phyloP scores from a whole-genome alignment of 257 asterid genomes.

The Paulownia fortunei region DNA sequence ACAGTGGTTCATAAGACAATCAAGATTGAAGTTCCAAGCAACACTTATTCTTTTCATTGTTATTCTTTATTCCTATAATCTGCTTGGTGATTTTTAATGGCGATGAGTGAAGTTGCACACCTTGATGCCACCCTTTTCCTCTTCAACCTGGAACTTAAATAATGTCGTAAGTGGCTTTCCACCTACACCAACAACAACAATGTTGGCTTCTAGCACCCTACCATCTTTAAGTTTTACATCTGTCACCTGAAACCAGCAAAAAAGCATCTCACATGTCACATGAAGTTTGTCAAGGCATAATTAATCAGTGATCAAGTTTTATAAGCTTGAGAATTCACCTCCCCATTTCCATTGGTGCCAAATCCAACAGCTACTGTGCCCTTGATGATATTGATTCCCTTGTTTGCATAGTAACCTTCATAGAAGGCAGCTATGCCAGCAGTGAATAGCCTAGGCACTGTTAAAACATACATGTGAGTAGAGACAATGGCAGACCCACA shows the following conservation, averaged over 20 bases:
- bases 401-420: too few relatives aligned
- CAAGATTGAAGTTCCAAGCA: background rate
- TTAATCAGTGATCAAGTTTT: background rate
- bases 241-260: conserved; percentile 56
- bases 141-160: conserved; percentile 84
- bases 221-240: conserved; percentile 83
- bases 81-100: background rate
- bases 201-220: conserved; percentile 82
- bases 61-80: background rate
- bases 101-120: conserved; percentile 31
- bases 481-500: conserved; percentile 9
- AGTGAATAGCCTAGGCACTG: conserved; percentile 95
- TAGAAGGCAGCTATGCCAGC: conserved; percentile 84
- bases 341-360: conserved; percentile 61
- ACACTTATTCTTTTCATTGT: background rate
- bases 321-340: conserved; percentile 39
- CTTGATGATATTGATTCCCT: too few relatives aligned
- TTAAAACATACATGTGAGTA: conserved; percentile 27
- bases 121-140: conserved; percentile 89
- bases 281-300: conserved; percentile 9
- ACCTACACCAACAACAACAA: too few relatives aligned
- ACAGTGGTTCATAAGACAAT: background rate
- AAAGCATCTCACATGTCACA: background rate
- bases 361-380: conserved; percentile 79
- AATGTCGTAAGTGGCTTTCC: conserved; percentile 69